A percentile compares a stretch with the other conserved stretches of the same genome.
Evolutionary conservation across 164 flowering plant genomes (phyloP).

Genomic region (Kalanchoe fedtschenkoi): DNA sequence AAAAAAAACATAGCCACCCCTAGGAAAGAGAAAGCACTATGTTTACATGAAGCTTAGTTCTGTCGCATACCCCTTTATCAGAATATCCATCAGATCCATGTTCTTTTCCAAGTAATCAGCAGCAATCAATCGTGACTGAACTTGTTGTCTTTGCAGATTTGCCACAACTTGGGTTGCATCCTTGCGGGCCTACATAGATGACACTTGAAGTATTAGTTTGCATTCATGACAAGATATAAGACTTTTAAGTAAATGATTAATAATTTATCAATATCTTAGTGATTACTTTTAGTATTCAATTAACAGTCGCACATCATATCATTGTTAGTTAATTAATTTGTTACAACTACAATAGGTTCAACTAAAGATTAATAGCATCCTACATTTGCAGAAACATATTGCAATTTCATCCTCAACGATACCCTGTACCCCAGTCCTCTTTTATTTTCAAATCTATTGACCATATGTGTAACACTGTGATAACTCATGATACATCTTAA

Average conservation of each 20-base stretch:
- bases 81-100: constrained; percentile 74
- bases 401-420: background rate
- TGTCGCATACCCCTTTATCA: constrained; percentile 53
- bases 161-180: constrained; percentile 99
- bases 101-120: constrained; percentile 90
- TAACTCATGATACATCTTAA: too few species aligned
- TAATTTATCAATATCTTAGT: background rate
- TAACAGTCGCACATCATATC: background rate
- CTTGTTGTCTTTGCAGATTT: constrained; percentile 93
- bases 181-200: constrained; percentile 59
- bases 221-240: background rate
- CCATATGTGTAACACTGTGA: too few species aligned
- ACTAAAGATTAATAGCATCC: background rate
- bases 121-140: constrained; percentile 86
- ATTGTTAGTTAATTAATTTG: background rate
- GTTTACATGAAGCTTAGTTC: background rate
- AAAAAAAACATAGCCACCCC: background rate
- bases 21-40: background rate
- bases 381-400: background rate
- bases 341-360: background rate
- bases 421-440: too few species aligned
- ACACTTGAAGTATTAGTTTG: constrained; percentile 4
- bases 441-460: too few species aligned
- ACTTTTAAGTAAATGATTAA: background rate
- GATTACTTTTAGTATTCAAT: background rate